Evolutionary conservation across 768 basidiomycete species (phyloP).

Genomic region (Phanerochaete sordida): DNA sequence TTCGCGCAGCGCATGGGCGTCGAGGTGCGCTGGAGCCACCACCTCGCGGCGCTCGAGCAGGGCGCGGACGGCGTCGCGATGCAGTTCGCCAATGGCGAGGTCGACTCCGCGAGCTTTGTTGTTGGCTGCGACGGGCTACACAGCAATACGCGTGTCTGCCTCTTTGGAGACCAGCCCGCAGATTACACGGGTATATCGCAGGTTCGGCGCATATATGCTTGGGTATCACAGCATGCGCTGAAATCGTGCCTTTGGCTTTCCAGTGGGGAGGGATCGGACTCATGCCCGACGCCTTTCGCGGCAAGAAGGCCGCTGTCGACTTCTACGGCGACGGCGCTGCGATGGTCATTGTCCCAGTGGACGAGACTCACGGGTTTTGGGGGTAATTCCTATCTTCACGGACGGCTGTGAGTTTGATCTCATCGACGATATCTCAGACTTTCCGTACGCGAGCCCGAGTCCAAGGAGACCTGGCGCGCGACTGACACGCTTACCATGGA

Average conservation of each 20-base stretch:
- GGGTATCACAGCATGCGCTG: too few species aligned
- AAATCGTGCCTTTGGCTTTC: too few species aligned
- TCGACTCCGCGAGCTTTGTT: constrained; percentile 34
- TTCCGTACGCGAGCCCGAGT: constrained; percentile 33
- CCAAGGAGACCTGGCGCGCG: constrained; percentile 39
- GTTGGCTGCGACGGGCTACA: constrained; percentile 46
- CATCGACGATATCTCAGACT: constrained; percentile 18
- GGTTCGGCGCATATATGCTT: background rate
- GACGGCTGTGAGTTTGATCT: background rate
- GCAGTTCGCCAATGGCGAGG: constrained; percentile 31
- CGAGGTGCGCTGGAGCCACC: constrained; percentile 31
- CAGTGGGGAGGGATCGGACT: background rate
- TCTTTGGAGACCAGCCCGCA: constrained; percentile 1
- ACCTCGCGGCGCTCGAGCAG: constrained; percentile 31
- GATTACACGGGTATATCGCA: constrained; percentile 3
- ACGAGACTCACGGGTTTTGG: constrained; percentile 17
- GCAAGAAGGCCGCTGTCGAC: constrained; percentile 24
- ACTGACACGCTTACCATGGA: constrained; percentile 19
- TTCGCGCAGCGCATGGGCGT: constrained; percentile 25
- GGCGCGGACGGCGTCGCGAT: constrained; percentile 27
- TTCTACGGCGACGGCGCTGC: constrained; percentile 35
- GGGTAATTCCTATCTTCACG: background rate
- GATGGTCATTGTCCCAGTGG: constrained; percentile 33
- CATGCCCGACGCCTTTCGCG: constrained; percentile 16
- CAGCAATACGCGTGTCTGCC: constrained; percentile 30